Evolutionary conservation across 2,329 filamentous ascomycete species (phyloP), one percentile per base, ranked within the genome.

Genomic region (Neoarthrinium moseri): DNA sequence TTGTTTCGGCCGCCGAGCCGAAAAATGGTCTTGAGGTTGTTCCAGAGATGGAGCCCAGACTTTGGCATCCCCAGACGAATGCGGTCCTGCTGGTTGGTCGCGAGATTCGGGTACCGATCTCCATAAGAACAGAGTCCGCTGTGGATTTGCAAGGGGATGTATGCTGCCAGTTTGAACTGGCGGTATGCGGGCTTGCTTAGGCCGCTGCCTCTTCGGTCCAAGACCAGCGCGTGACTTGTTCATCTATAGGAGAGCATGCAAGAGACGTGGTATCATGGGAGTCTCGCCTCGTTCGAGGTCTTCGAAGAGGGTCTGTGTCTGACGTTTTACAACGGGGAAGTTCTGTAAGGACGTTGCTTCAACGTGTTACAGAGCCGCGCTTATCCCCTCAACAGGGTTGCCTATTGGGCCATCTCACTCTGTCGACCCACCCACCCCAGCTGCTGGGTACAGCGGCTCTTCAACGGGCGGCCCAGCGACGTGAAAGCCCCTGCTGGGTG

Each of bases 311-410:
- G 58, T 62, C 59, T 60, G 62, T 62, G 61, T 66, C 61, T 60
- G 60, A 66, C 60, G 66, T 71, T 69, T 69, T 66, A 69, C 59
- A 62, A 62, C 48, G 54, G 61, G 57, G 60, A 47, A 51, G 54
- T 55, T 65, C 63, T 61, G 61, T 64, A 60, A 61, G 57, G 63
- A 61, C 57, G 58, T 56, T 67, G 66, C 60, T 60, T 62, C 56
- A 60, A 53, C 49, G 57, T 64, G 67, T 68, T 69, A 67, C 65
- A 68, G 62, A 64, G 56, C 41, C 54, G 60, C 60, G 61, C 62
- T 62, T 62, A 61, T 54, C 52, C 45, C 52, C 46, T 39, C 40
- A 46, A 43, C 54, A 50, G 50, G 57, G 54, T 15, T 46, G 45
- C 1, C 52, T 5, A 67, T 67, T 66, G 65, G 59, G 38, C 45